Evolutionary conservation across 192 early-diverging fungal genomes (phyloP).

Genomic region (Jimgerdemannia lactiflua): DNA sequence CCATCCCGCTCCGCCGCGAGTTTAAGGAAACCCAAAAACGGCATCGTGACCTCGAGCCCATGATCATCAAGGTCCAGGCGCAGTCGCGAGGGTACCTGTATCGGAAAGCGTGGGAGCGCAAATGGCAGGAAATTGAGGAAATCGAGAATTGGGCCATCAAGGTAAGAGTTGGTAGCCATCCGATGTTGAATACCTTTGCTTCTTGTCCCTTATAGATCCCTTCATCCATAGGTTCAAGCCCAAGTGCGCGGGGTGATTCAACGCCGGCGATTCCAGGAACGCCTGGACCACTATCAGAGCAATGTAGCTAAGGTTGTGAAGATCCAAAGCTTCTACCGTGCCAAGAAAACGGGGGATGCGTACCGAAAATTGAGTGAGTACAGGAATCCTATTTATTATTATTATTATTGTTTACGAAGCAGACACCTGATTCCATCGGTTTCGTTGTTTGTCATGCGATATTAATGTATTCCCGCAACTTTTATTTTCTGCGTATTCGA

Average conservation of each 20-base stretch:
- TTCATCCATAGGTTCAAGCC: constrained; percentile 49
- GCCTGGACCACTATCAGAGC: constrained; percentile 52
- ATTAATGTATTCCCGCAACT: not conserved
- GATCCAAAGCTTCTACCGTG: constrained; percentile 68
- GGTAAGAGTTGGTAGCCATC: not conserved
- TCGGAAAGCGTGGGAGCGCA: constrained; percentile 7
- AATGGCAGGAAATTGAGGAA: not conserved
- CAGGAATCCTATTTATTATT: too few relatives aligned
- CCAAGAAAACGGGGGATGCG: constrained; percentile 63
- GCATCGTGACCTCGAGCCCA: constrained; percentile 46
- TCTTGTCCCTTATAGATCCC: not conserved
- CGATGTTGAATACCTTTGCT: not conserved
- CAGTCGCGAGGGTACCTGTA: constrained; percentile 35
- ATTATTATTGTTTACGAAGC: not conserved
- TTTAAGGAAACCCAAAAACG: constrained; percentile 49
- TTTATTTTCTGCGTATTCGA: not conserved
- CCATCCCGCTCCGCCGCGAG: constrained; percentile 48
- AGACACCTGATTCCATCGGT: not conserved
- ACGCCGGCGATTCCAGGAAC: constrained; percentile 55
- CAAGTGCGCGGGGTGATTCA: constrained; percentile 58
- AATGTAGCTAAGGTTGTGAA: constrained; percentile 79
- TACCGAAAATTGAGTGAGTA: constrained; percentile 60
- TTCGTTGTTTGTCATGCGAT: not conserved
- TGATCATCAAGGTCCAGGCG: constrained; percentile 14
- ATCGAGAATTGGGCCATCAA: not conserved